Evolutionary conservation across 768 basidiomycete species (phyloP).

Genomic region (Serendipita indica): DNA sequence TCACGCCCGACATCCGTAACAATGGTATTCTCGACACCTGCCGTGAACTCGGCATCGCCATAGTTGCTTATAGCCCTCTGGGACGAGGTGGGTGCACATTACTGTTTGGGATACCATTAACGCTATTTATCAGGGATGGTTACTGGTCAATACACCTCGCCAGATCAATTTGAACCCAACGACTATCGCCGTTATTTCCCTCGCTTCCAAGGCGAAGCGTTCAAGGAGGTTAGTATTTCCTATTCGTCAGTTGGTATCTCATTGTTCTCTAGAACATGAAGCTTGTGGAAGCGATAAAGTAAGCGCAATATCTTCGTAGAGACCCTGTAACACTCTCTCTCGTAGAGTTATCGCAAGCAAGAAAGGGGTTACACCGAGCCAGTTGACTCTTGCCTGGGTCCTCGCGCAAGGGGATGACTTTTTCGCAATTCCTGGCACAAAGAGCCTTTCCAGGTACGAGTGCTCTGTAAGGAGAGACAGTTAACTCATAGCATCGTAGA

Average conservation of each 20-base stretch:
- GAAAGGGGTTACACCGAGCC: conserved; percentile 28
- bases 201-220: too few relatives aligned
- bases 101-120: neutral
- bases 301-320: too few relatives aligned
- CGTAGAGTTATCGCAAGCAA: too few relatives aligned
- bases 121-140: conserved; percentile 33
- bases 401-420: conserved; percentile 33
- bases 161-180: conserved; percentile 26
- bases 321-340: too few relatives aligned
- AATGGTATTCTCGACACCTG: conserved; percentile 20
- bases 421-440: conserved; percentile 36
- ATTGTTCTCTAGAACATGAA: too few relatives aligned
- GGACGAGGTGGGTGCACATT: conserved; percentile 29
- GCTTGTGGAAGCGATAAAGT: too few relatives aligned
- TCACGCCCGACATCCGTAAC: conserved; percentile 13
- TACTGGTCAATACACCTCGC: conserved; percentile 33
- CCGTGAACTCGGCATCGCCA: conserved; percentile 37
- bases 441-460: conserved; percentile 23
- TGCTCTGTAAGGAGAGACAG: too few relatives aligned
- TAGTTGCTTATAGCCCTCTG: conserved; percentile 46
- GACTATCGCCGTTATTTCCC: conserved; percentile 26
- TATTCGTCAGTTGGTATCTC: too few relatives aligned
- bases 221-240: too few relatives aligned
- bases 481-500: neutral
- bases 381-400: conserved; percentile 37